Percentiles rank a stretch among this genome's conserved stretches.
These are phyloP conservation scores for Nemania sp. DNA, from an alignment of 2,329 filamentous ascomycete genomes.

Conservation along the genomic window DNA sequence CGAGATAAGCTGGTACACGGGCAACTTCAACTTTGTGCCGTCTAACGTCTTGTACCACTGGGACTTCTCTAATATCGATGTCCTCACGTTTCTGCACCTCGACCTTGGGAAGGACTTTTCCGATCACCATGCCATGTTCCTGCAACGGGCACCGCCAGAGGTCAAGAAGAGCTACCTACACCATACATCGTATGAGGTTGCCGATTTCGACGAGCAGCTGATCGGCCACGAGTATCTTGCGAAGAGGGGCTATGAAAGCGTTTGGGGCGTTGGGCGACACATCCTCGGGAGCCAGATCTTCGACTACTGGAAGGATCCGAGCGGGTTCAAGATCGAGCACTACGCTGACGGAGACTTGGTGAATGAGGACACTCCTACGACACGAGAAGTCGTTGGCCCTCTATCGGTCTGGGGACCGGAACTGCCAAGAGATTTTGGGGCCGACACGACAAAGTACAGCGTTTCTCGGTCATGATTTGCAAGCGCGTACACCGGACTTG, in stretches of 20 bases:
- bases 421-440: constrained; percentile 28
- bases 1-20: constrained; percentile 40
- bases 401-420: constrained; percentile 32
- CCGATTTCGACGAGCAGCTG: constrained; percentile 62
- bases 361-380: constrained; percentile 48
- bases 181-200: constrained; percentile 60
- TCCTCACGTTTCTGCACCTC: constrained; percentile 52
- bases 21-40: constrained; percentile 42
- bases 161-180: constrained; percentile 50
- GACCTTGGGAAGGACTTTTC: constrained; percentile 53
- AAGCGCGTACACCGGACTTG: background rate
- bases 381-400: constrained; percentile 34
- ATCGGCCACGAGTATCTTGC: constrained; percentile 61
- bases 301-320: constrained; percentile 43
- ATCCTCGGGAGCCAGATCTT: constrained; percentile 62
- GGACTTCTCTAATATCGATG: constrained; percentile 30
- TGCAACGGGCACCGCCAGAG: constrained; percentile 37
- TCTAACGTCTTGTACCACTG: constrained; percentile 33
- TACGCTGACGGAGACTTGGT: constrained; percentile 64
- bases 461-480: background rate
- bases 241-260: constrained; percentile 54
- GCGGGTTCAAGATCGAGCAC: constrained; percentile 54
- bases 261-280: constrained; percentile 64
- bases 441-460: constrained; percentile 21
- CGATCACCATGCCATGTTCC: constrained; percentile 61